Percentiles rank a stretch among this genome's conserved stretches.
These are phyloP conservation scores for Hypoxylon fragiforme DNA, from an alignment of 495 filamentous ascomycete genomes.

Conservation along the genomic window DNA sequence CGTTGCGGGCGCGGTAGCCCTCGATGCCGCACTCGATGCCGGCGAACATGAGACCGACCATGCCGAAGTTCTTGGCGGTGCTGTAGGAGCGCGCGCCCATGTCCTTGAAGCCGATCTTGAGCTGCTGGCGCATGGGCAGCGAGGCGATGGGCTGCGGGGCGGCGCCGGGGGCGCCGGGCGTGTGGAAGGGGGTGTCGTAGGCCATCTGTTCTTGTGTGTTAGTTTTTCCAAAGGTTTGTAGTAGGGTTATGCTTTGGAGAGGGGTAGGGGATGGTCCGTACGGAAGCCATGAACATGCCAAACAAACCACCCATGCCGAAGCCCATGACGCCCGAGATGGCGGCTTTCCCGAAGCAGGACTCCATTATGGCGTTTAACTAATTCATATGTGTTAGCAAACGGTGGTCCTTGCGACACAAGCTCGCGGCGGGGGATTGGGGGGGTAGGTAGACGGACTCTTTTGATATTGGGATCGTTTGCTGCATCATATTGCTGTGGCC, in stretches of 20 bases:
- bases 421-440: no score
- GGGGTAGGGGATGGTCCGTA: slow-evolving; percentile 46
- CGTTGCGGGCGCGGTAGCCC: slow-evolving; percentile 88
- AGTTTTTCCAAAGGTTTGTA: slow-evolving; percentile 4
- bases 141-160: slow-evolving; percentile 61
- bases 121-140: slow-evolving; percentile 80
- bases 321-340: slow-evolving; percentile 80
- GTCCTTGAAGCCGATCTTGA: slow-evolving; percentile 84
- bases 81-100: slow-evolving; percentile 85
- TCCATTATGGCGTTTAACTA: slow-evolving; percentile 86
- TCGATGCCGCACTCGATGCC: slow-evolving; percentile 97
- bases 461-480: slow-evolving; percentile 50
- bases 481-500: slow-evolving; percentile 8
- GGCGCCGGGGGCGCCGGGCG: slow-evolving; percentile 61
- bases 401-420: background rate
- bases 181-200: slow-evolving; percentile 80
- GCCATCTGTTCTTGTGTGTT: slow-evolving; percentile 66
- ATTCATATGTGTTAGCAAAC: slow-evolving; percentile 23
- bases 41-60: slow-evolving; percentile 84
- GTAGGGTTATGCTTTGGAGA: no score
- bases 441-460: slow-evolving; percentile 28
- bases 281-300: slow-evolving; percentile 91
- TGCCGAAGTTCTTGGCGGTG: slow-evolving; percentile 92
- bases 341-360: slow-evolving; percentile 82
- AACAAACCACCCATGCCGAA: slow-evolving; percentile 92